Percentiles rank a stretch among this genome's conserved stretches.
Evolutionary conservation across 139 green algal species (phyloP).

Genomic region (Chlorella sp.): DNA sequence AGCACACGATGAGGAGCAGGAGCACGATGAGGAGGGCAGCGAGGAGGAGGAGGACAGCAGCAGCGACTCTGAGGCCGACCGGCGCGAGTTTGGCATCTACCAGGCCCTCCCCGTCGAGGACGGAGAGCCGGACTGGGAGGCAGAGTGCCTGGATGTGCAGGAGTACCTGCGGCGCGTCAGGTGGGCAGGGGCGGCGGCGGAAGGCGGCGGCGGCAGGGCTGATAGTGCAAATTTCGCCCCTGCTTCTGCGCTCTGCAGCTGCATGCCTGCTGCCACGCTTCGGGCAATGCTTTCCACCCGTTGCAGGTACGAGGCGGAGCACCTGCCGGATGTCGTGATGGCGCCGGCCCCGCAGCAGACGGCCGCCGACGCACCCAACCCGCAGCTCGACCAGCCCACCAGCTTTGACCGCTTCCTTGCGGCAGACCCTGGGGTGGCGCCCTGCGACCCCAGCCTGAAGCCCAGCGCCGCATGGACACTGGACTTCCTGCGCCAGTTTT

Average conservation of each 20-base stretch:
- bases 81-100: conserved; percentile 72
- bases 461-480: conserved; percentile 43
- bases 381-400: not conserved
- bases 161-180: conserved; percentile 71
- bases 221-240: too few species aligned
- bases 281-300: not conserved
- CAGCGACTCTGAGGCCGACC: conserved; percentile 54
- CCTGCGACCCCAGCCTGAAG: conserved; percentile 18
- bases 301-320: conserved; percentile 53
- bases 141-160: conserved; percentile 46
- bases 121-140: conserved; percentile 63
- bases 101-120: conserved; percentile 71
- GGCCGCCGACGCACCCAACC: conserved; percentile 1
- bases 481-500: conserved; percentile 51
- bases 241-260: too few species aligned
- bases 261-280: too few species aligned
- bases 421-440: conserved; percentile 3
- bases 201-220: not conserved
- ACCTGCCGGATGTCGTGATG: conserved; percentile 49
- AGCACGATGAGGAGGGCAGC: not conserved
- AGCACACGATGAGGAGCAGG: not conserved
- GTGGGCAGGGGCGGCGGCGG: conserved; percentile 27
- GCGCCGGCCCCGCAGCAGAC: conserved; percentile 7
- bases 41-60: not conserved
- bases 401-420: conserved; percentile 18